Evolutionary conservation across 805 yeast genomes (phyloP), one percentile per base, ranked within the genome.

Genomic region (Candida ficus): DNA sequence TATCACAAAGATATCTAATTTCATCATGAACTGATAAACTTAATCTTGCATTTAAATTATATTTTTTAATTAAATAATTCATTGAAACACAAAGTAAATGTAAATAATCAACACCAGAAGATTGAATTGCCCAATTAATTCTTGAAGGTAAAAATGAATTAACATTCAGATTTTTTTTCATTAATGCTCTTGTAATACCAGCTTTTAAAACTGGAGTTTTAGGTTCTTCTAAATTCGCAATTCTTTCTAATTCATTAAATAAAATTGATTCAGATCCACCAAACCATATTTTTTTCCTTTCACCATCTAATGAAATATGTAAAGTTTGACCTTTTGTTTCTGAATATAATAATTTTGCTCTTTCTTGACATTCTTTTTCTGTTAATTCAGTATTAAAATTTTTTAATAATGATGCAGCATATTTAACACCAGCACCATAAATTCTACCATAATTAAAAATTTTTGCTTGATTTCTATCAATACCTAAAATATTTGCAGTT

Each of bases 61-160:
- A 91, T 45, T 70, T 73, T 29, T 76, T 70, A 30, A 76, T 68
- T 50, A 93, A 67, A 53, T 89, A 87, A 43, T 87, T 85, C 97
- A 95, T 90, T 0, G 96, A 77, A 5, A 88, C 76, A 36, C 91
- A 71, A 44, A 93, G 60, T 30, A 93, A 59, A 58, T 93, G 99
- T 38, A 93, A 68, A 56, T 95, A 93, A 59, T 93, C 99, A 16
- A 95, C 99, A 28, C 99, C 99, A 2, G 96, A 87, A 18, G 96
- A 87, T 60, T 93, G 99, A 57, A 93, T 93, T 1, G 96, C 87
- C 99, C 99, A 93, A 56, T 93, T 93, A 47, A 90, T 82, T 53
- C 99, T 65, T 2, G 96, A 88, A 0, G 99, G 93, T 48, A 93
- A 63, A 57, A 82, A 93, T 1, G 78, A 66, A 46, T 76, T 76